These are phyloP conservation scores for Rosa persica DNA, from an alignment of 306 rosid genomes.

Conservation along the genomic window DNA sequence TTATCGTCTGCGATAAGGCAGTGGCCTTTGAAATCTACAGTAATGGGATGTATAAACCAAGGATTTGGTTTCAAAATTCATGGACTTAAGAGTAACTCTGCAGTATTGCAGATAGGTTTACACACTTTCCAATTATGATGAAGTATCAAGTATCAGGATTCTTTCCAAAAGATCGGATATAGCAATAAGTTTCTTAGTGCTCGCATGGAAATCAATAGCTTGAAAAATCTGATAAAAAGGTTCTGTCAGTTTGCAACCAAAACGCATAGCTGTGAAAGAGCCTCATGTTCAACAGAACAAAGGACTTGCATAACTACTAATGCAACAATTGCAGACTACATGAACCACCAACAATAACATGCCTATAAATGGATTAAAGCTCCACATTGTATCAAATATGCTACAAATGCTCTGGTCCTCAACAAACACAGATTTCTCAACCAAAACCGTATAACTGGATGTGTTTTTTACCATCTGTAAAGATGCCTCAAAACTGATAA, in stretches of 20 bases:
- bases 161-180: not conserved
- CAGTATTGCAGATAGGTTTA: too few relatives aligned
- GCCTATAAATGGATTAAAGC: not conserved
- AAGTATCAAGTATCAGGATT: too few relatives aligned
- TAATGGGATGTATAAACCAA: not conserved
- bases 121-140: too few relatives aligned
- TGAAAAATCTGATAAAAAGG: not conserved
- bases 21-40: too few relatives aligned
- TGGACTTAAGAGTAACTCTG: too few relatives aligned
- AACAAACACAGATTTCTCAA: too few relatives aligned
- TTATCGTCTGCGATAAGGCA: not conserved
- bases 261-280: not conserved
- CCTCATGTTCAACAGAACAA: not conserved
- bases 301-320: not conserved
- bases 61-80: not conserved
- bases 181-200: not conserved
- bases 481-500: too few relatives aligned
- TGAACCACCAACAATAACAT: not conserved
- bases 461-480: too few relatives aligned
- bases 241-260: not conserved
- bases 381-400: too few relatives aligned
- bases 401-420: too few relatives aligned
- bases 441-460: too few relatives aligned
- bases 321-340: not conserved
- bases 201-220: not conserved